These are phyloP conservation scores for Elsinoe fawcettii DNA, from an alignment of 2,329 filamentous ascomycete species.

Conservation along the genomic window DNA sequence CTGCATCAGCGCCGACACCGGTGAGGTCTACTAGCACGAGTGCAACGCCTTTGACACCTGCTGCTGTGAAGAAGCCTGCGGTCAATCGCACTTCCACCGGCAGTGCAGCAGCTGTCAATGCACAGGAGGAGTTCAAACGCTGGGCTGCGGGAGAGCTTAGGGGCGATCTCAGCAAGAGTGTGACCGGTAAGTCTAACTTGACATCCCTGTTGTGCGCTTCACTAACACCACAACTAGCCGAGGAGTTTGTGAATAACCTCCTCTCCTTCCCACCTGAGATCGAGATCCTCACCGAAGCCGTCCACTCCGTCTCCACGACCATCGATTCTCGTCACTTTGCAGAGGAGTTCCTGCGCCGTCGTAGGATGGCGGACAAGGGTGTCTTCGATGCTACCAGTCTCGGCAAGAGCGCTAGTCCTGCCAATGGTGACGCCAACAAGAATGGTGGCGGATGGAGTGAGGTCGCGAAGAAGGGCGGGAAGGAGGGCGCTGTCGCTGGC, in stretches of 20 bases:
- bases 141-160: conserved; percentile 77
- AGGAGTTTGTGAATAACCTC: conserved; percentile 71
- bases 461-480: conserved; percentile 83
- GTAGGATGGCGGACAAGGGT: conserved; percentile 87
- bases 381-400: conserved; percentile 57
- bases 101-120: conserved; percentile 47
- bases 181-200: conserved; percentile 49
- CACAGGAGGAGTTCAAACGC: conserved; percentile 87
- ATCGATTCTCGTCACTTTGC: conserved; percentile 91
- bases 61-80: conserved; percentile 24
- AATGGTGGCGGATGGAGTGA: conserved; percentile 76
- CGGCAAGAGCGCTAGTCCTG: conserved; percentile 48
- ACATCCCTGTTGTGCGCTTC: not conserved
- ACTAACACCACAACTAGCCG: conserved; percentile 47
- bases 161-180: conserved; percentile 61
- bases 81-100: conserved; percentile 49
- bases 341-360: conserved; percentile 87
- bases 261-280: conserved; percentile 67
- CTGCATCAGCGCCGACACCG: conserved; percentile 47
- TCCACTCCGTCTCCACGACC: conserved; percentile 78
- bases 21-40: conserved; percentile 42
- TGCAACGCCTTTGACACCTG: conserved; percentile 28
- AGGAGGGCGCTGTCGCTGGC: conserved; percentile 24
- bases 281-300: conserved; percentile 78
- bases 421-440: conserved; percentile 36